A percentile compares a stretch with the other conserved stretches of the same genome.
These are phyloP conservation scores for Paracamarosporium sp. DNA, from an alignment of 2,329 filamentous ascomycete genomes.

Conservation along the genomic window DNA sequence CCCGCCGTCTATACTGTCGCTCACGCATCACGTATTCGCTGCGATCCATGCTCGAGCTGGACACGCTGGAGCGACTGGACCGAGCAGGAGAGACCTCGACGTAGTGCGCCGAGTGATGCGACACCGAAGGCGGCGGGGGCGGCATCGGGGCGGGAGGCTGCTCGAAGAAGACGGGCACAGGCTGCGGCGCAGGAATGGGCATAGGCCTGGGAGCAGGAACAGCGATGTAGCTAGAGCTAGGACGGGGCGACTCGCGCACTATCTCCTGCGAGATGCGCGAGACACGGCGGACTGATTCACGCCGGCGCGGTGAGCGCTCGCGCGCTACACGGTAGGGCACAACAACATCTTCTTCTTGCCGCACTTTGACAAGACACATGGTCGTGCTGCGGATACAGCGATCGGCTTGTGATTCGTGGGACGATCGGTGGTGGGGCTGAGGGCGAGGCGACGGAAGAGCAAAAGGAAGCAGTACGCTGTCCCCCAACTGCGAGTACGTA, in stretches of 20 bases:
- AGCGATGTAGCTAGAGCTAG: slow-evolving; percentile 37
- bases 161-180: slow-evolving; percentile 49
- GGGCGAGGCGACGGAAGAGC: slow-evolving; percentile 14
- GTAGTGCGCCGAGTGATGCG: slow-evolving; percentile 45
- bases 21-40: slow-evolving; percentile 53
- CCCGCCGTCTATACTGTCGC: slow-evolving; percentile 50
- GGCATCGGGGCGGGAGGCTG: slow-evolving; percentile 35
- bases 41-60: slow-evolving; percentile 35
- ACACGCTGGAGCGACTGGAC: slow-evolving; percentile 25
- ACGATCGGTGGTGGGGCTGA: slow-evolving; percentile 33
- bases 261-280: slow-evolving; percentile 37
- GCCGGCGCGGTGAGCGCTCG: slow-evolving; percentile 37
- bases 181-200: slow-evolving; percentile 48
- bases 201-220: slow-evolving; percentile 40
- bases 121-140: slow-evolving; percentile 29
- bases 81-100: slow-evolving; percentile 53
- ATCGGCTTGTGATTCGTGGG: slow-evolving; percentile 42
- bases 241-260: slow-evolving; percentile 38
- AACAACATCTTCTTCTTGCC: slow-evolving; percentile 52
- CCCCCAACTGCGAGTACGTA: not conserved
- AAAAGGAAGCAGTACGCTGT: not conserved
- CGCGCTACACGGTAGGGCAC: slow-evolving; percentile 48
- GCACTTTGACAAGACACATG: slow-evolving; percentile 57
- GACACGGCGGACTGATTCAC: slow-evolving; percentile 32
- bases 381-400: slow-evolving; percentile 30